These are phyloP conservation scores for Cadophora gregata DNA, from an alignment of 2,329 filamentous ascomycete genomes.

Conservation along the genomic window DNA sequence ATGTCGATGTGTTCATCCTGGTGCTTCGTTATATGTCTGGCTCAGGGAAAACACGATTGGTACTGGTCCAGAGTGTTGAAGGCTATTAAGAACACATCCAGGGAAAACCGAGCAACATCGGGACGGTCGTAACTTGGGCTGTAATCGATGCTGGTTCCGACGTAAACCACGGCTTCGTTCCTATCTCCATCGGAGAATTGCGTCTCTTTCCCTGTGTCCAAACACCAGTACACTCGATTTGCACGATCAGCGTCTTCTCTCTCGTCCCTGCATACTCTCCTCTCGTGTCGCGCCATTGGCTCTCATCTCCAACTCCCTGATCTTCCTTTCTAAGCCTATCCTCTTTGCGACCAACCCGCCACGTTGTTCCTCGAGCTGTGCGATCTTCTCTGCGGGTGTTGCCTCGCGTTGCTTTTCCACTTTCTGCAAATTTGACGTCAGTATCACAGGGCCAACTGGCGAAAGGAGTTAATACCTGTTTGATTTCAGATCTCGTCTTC, in stretches of 20 bases:
- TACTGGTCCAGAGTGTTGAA: no score
- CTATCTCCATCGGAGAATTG: not conserved
- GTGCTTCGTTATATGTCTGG: no score
- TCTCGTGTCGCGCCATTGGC: slow-evolving; percentile 48
- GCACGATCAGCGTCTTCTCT: slow-evolving; percentile 35
- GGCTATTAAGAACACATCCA: no score
- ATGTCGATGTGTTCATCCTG: no score
- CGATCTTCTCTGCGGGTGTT: slow-evolving; percentile 59
- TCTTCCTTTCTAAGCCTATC: slow-evolving; percentile 61
- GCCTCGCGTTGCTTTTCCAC: slow-evolving; percentile 55
- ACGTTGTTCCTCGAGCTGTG: slow-evolving; percentile 56
- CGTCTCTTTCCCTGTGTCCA: not conserved
- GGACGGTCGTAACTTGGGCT: not conserved
- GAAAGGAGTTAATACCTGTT: slow-evolving; percentile 50
- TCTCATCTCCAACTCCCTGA: slow-evolving; percentile 54
- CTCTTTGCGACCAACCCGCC: slow-evolving; percentile 57
- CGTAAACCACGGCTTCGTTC: not conserved
- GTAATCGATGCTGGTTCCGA: not conserved
- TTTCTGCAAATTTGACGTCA: slow-evolving; percentile 43
- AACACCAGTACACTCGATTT: no score
- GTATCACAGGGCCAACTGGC: not conserved
- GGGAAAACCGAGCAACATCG: not conserved
- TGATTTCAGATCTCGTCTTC: slow-evolving; percentile 57
- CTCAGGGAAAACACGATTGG: no score
- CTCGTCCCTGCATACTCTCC: slow-evolving; percentile 45